Base-by-base conservation (phyloP, 75 land plant genomes). In the Chamaecyparis obtusa region DNA sequence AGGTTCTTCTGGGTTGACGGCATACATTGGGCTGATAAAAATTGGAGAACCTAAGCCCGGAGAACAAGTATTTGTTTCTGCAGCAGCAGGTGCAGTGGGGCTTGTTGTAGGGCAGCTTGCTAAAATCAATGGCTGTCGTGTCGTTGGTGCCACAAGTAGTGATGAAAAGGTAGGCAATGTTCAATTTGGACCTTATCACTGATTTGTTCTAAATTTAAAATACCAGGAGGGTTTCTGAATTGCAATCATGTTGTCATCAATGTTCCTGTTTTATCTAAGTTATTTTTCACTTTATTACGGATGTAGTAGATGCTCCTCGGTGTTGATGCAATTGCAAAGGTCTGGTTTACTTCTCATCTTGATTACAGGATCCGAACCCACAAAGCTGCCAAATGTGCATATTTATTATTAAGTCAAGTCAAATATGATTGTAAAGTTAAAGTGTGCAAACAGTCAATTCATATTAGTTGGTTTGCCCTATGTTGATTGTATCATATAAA, bases 81-180 rank as follows among this genome's bases (percentile, higher is more conserved):
- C 92, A 44, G 94, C 93, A 24, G 88, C 94, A n/a, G 94, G 94
- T 4, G 92, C 92, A n/a, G 94, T 93, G 33, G 94, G 94, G 9
- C 84, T 90, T 51, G 67, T 78, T 37, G 94, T 89, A 81, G 94
- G 94, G 13, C 93, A 93, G 81, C 87, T 93, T 71, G 93, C 94
- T 51, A 93, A 93, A 44, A 87, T 89, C 39, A 92, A 88, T 30
- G 94, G 94, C 5, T 93, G 94, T 51, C 91, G 90, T 32, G 94
- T 92, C 74, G 86, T 93, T 41, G 94, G 93, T 9, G 90, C 89
- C 77, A 86, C 92, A n/a, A 89, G 94, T 7, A 88, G 88, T 3
- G 92, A 93, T 87, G 90, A 93, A 16, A 93, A 93, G 90, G 94
- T 93, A 84, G 41, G 6, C 85, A 1, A 0, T 84, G 10, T 13